phyloP scores from a whole-genome alignment of 1,284 basidiomycete species.

The Inonotus obliquus region DNA sequence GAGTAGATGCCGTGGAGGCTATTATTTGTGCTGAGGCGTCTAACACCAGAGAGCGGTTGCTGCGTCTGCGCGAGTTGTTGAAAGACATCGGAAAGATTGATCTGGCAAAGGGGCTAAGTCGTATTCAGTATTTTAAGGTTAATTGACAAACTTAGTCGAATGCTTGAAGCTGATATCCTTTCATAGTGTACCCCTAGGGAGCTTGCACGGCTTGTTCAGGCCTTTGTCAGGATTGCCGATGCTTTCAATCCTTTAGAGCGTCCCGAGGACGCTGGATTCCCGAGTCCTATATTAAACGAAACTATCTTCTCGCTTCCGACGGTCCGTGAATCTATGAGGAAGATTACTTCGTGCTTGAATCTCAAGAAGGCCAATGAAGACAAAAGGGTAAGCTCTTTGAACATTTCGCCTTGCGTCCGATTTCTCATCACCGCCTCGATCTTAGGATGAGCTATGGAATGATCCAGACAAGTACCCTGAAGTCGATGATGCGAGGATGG shows the following conservation, averaged over 20 bases:
- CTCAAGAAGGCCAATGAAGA: constrained; percentile 66
- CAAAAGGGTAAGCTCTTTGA: constrained; percentile 54
- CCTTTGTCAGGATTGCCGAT: constrained; percentile 69
- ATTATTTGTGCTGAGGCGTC: constrained; percentile 42
- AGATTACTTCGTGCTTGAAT: constrained; percentile 57
- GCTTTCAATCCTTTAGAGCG: constrained; percentile 54
- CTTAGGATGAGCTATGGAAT: constrained; percentile 27
- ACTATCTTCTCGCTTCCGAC: constrained; percentile 68
- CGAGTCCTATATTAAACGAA: constrained; percentile 64
- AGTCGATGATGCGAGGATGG: constrained; percentile 18
- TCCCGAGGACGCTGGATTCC: constrained; percentile 49
- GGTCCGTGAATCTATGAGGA: constrained; percentile 51
- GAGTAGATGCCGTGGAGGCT: constrained; percentile 84
- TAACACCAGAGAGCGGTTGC: constrained; percentile 48
- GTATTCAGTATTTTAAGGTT: constrained; percentile 88
- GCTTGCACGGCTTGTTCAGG: constrained; percentile 70
- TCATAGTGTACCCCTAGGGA: constrained; percentile 82
- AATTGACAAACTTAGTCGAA: constrained; percentile 12
- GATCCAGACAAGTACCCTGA: constrained; percentile 21
- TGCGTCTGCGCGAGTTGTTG: constrained; percentile 66
- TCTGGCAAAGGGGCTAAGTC: constrained; percentile 81
- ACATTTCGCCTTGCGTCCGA: constrained; percentile 41
- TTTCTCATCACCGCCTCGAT: not conserved
- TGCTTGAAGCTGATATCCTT: not conserved
- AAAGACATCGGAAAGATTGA: constrained; percentile 68